These are phyloP conservation scores for Pythium aristosporum DNA, from an alignment of 352 stramenopile genomes.

Conservation along the genomic window DNA sequence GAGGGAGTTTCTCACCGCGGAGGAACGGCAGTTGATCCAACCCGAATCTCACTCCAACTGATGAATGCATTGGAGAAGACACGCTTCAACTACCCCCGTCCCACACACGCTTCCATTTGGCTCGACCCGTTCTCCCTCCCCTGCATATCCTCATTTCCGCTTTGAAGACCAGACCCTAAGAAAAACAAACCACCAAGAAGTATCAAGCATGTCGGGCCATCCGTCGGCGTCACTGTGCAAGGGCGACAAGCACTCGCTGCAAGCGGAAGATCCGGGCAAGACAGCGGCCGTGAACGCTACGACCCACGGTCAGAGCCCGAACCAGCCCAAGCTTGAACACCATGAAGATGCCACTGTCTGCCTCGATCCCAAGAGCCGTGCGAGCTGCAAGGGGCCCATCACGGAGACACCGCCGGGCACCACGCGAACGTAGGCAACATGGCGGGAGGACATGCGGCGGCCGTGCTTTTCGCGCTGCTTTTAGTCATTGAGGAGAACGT, in stretches of 20 bases:
- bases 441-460: no score
- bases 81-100: not conserved
- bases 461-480: no score
- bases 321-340: not conserved
- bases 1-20: not conserved
- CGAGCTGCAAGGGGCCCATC: conserved; percentile 1
- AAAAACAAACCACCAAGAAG: not conserved
- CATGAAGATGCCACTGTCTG: not conserved
- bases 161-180: not conserved
- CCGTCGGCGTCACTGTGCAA: conserved; percentile 7
- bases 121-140: not conserved
- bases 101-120: not conserved
- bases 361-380: conserved; percentile 1
- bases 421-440: not conserved
- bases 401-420: not conserved
- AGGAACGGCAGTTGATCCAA: conserved; percentile 10
- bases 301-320: conserved; percentile 1
- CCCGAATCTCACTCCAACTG: not conserved
- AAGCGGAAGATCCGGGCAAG: not conserved
- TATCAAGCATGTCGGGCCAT: conserved; percentile 4
- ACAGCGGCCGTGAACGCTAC: conserved; percentile 3
- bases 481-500: no score
- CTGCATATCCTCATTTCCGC: not conserved
- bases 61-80: not conserved
- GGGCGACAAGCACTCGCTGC: conserved; percentile 6